Percentiles rank a stretch among this genome's conserved stretches.
phyloP scores from a whole-genome alignment of 2,329 filamentous ascomycete genomes.

The Apiospora pterosperma region DNA sequence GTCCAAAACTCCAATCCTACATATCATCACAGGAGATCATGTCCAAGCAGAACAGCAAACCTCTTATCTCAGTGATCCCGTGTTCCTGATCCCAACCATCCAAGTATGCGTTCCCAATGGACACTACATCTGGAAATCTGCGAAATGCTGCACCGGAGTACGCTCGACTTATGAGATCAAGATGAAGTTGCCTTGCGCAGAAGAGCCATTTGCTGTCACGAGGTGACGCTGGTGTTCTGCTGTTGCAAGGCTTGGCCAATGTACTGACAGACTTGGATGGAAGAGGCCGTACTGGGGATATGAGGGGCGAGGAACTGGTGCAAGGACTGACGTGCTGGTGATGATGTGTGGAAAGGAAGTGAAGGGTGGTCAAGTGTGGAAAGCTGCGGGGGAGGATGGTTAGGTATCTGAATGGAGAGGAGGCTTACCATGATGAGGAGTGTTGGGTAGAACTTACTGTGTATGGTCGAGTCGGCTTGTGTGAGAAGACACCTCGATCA shows the following conservation, averaged over 20 bases:
- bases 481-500: not conserved
- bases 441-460: not conserved
- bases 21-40: not conserved
- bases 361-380: not conserved
- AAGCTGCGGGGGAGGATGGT: not conserved
- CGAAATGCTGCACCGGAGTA: not conserved
- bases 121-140: not conserved
- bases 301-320: not conserved
- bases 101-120: not conserved
- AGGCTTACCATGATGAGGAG: not conserved
- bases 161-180: conserved; percentile 1
- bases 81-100: not conserved
- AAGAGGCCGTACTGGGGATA: not conserved
- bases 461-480: not conserved
- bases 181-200: conserved; percentile 2
- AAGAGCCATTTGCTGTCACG: conserved; percentile 4
- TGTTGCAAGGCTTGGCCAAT: not conserved
- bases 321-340: not conserved
- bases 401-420: not conserved
- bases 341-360: not conserved
- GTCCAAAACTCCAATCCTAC: not conserved
- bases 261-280: not conserved
- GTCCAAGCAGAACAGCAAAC: not conserved
- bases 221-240: conserved; percentile 4
- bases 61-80: not conserved